phyloP scores from a whole-genome alignment of 768 basidiomycete genomes.

The Thelephora ganbajun region DNA sequence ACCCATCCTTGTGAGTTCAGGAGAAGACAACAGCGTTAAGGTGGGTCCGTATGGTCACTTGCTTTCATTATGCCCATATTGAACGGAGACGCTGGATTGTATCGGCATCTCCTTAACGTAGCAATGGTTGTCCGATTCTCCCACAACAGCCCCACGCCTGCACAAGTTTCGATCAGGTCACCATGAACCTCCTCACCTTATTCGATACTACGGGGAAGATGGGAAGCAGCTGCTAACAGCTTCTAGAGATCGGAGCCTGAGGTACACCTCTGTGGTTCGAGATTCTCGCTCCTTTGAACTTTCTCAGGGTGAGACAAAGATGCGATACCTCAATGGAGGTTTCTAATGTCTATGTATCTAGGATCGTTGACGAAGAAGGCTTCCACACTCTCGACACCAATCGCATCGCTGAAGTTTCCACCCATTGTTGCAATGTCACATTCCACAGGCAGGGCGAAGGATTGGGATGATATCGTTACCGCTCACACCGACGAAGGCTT shows the following conservation, averaged over 20 bases:
- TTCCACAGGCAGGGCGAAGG: conserved; percentile 71
- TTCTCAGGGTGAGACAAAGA: conserved; percentile 56
- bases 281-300: conserved; percentile 92
- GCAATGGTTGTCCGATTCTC: conserved; percentile 99
- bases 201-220: conserved; percentile 94
- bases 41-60: conserved; percentile 24
- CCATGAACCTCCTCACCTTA: conserved; percentile 77
- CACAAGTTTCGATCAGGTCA: conserved; percentile 92
- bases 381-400: conserved; percentile 57
- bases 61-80: not conserved
- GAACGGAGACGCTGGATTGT: not conserved
- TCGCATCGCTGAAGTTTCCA: conserved; percentile 75
- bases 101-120: conserved; percentile 16
- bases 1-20: conserved; percentile 77
- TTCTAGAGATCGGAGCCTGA: conserved; percentile 76
- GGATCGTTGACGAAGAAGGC: conserved; percentile 80
- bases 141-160: conserved; percentile 70
- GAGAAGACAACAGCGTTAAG: conserved; percentile 93
- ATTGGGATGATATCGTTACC: conserved; percentile 98
- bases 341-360: conserved; percentile 15
- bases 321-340: not conserved
- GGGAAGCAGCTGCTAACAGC: conserved; percentile 89
- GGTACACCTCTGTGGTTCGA: conserved; percentile 85
- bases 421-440: conserved; percentile 66
- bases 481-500: conserved; percentile 72